These are phyloP conservation scores for Epichloe sibirici DNA, from an alignment of 2,329 filamentous ascomycete genomes.

Conservation along the genomic window DNA sequence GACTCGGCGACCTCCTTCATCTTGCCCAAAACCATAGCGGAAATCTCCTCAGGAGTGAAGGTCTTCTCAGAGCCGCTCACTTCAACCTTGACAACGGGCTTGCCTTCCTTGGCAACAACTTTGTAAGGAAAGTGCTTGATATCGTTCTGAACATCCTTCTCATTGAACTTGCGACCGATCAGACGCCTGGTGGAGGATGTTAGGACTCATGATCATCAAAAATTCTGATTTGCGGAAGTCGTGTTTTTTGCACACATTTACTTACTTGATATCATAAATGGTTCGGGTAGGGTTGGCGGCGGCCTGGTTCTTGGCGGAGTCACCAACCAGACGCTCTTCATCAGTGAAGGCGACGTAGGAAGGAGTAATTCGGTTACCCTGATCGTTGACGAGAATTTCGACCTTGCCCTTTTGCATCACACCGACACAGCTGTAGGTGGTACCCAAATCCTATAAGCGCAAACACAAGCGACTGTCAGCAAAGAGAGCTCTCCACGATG, in stretches of 20 bases:
- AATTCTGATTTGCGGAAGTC: background rate
- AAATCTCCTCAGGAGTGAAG: slow-evolving; percentile 72
- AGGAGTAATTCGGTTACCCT: slow-evolving; percentile 91
- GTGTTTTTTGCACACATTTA: slow-evolving; percentile 9
- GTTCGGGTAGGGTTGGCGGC: slow-evolving; percentile 66
- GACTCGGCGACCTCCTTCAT: slow-evolving; percentile 75
- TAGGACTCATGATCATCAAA: background rate
- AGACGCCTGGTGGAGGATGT: slow-evolving; percentile 46
- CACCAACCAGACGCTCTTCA: slow-evolving; percentile 91
- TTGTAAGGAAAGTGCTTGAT: slow-evolving; percentile 99
- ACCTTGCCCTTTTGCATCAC: slow-evolving; percentile 94
- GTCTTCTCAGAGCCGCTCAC: slow-evolving; percentile 52
- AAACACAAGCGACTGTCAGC: background rate
- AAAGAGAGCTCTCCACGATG: background rate
- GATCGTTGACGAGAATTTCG: slow-evolving; percentile 91
- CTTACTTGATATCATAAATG: slow-evolving; percentile 75
- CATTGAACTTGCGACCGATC: slow-evolving; percentile 71
- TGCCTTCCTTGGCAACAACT: slow-evolving; percentile 78
- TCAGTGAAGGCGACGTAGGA: slow-evolving; percentile 96
- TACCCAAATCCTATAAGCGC: slow-evolving; percentile 58
- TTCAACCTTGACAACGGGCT: slow-evolving; percentile 71
- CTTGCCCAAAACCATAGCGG: slow-evolving; percentile 70
- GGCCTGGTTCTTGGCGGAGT: slow-evolving; percentile 94
- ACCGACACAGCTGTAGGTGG: slow-evolving; percentile 81
- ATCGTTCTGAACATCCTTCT: slow-evolving; percentile 82